Evolutionary conservation across 2,329 filamentous ascomycete genomes (phyloP).

Genomic region (Fusarium algeriense): DNA sequence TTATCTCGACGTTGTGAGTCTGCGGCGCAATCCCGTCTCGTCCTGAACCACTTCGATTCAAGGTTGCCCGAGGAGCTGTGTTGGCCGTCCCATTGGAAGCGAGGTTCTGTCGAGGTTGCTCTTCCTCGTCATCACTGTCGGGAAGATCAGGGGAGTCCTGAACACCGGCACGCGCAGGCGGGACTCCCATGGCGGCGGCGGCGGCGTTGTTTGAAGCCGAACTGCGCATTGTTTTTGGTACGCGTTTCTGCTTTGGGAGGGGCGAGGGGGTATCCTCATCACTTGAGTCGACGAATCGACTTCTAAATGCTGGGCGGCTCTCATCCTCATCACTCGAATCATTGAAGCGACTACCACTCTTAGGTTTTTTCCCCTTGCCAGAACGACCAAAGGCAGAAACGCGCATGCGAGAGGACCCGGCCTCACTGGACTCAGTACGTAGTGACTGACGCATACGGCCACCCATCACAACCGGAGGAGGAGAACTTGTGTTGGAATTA

Average conservation of each 20-base stretch:
- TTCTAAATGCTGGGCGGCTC: conserved; percentile 52
- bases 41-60: conserved; percentile 59
- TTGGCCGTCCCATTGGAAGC: conserved; percentile 5
- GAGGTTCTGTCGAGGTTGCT: conserved; percentile 33
- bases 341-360: conserved; percentile 71
- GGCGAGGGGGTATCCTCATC: conserved; percentile 59
- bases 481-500: conserved; percentile 52
- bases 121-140: conserved; percentile 67
- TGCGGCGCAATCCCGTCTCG: conserved; percentile 52
- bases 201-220: conserved; percentile 49
- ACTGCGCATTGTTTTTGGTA: conserved; percentile 51
- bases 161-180: conserved; percentile 59
- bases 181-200: conserved; percentile 54
- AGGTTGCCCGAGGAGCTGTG: conserved; percentile 45
- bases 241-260: conserved; percentile 48
- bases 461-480: conserved; percentile 53
- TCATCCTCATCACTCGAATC: conserved; percentile 78
- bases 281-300: conserved; percentile 79
- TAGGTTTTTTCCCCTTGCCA: conserved; percentile 47
- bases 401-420: conserved; percentile 53
- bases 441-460: conserved; percentile 61
- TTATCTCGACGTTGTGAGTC: conserved; percentile 34
- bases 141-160: conserved; percentile 69
- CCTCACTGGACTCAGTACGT: conserved; percentile 56
- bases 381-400: conserved; percentile 60